Percentiles rank a stretch among this genome's conserved stretches.
Conservation (phyloP, 2,329 filamentous ascomycete genomes). For the Neonectria coccinea region DNA sequence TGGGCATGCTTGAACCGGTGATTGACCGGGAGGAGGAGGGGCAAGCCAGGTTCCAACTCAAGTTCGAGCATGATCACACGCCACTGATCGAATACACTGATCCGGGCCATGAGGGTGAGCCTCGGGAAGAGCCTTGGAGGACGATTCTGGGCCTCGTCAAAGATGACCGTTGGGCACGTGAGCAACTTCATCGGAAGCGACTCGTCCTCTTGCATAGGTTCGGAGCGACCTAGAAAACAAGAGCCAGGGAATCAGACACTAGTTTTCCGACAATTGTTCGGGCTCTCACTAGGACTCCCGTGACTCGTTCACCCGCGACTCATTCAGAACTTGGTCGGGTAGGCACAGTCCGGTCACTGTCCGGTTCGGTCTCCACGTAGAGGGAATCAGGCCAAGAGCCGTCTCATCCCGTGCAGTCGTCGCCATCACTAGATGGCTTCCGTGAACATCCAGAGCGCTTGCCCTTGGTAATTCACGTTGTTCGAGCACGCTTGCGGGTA, state of each 20-base stretch:
- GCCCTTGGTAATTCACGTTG: neutral
- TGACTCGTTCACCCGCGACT: neutral
- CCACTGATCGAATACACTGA: too few relatives aligned
- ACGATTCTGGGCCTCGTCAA: neutral
- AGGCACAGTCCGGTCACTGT: neutral
- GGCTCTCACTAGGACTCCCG: neutral
- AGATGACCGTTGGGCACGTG: neutral
- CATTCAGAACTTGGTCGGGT: neutral
- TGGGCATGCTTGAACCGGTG: constrained; percentile 2
- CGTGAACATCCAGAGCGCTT: neutral
- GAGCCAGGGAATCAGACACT: neutral
- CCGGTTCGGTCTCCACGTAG: too few relatives aligned
- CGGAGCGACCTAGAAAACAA: neutral
- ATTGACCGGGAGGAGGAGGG: neutral
- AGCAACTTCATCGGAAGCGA: neutral
- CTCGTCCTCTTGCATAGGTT: neutral
- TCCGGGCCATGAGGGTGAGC: neutral
- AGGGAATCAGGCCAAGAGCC: neutral
- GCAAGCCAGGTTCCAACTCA: neutral
- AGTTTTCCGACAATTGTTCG: neutral
- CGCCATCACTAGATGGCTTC: neutral
- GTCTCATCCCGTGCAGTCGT: too few relatives aligned
- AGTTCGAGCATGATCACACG: neutral
- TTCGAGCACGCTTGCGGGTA: neutral
- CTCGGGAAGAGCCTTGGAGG: neutral